Conservation (phyloP, 2,329 filamentous ascomycete species). For the Colletotrichum sojae region DNA sequence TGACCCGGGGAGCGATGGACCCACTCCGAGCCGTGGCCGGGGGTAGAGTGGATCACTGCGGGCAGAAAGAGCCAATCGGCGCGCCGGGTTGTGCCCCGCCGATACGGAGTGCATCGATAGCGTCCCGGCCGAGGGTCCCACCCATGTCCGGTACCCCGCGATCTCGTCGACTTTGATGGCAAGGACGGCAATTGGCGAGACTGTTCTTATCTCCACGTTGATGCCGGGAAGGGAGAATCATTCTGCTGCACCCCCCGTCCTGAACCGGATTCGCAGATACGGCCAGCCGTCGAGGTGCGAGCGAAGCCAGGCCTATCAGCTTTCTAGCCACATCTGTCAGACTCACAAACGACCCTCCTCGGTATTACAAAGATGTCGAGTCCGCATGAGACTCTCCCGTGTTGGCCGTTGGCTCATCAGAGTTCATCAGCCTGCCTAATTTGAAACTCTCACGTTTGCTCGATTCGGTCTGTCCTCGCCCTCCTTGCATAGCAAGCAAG, state of each 20-base stretch:
- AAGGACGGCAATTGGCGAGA: not conserved
- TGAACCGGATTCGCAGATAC: not conserved
- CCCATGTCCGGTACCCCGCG: not conserved
- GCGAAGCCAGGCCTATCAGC: not conserved
- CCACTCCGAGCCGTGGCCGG: not conserved
- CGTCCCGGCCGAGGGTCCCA: conserved; percentile 4
- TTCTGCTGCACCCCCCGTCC: not conserved
- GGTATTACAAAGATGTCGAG: not conserved
- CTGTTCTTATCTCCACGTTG: conserved; percentile 7
- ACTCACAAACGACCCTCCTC: not conserved
- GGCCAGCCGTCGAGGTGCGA: not conserved
- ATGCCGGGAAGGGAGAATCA: not conserved
- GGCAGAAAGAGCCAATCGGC: not conserved
- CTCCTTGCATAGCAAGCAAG: not conserved
- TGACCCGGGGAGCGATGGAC: not conserved
- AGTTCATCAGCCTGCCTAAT: not conserved
- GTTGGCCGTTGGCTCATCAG: not conserved
- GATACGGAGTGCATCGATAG: not conserved
- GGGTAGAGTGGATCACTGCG: not conserved
- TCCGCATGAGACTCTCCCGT: not conserved
- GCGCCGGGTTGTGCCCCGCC: not conserved
- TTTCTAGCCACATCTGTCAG: not conserved
- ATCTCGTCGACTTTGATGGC: not conserved
- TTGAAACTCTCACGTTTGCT: not conserved
- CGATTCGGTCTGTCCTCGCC: not conserved